Evolutionary conservation across 257 asterid species (phyloP).

Genomic region (Solanum piurae): DNA sequence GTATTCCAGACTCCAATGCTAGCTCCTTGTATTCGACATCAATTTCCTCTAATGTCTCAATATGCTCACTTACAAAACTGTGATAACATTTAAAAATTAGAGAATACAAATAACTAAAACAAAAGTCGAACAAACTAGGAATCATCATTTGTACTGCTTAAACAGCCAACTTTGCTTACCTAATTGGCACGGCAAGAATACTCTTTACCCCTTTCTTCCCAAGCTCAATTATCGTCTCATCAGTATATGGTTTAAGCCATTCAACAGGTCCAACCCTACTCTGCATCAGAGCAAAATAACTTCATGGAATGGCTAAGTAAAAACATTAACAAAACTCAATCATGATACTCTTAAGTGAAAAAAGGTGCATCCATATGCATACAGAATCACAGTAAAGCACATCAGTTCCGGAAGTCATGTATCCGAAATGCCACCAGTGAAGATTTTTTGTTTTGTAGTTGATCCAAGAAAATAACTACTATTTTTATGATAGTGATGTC

Average conservation of each 20-base stretch:
- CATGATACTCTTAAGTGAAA: background rate
- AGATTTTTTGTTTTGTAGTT: background rate
- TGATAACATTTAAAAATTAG: background rate
- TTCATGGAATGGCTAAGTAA: constrained; percentile 6
- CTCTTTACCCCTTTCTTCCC: constrained; percentile 89
- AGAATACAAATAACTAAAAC: background rate
- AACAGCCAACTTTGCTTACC: constrained; percentile 29
- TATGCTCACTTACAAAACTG: constrained; percentile 98
- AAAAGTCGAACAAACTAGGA: background rate
- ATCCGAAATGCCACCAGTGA: background rate
- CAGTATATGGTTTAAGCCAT: constrained; percentile 98
- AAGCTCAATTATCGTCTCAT: constrained; percentile 85
- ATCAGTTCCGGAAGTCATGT: background rate
- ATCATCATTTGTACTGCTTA: background rate
- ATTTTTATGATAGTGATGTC: background rate
- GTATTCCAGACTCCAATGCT: constrained; percentile 87
- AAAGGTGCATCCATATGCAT: background rate
- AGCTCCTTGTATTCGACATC: constrained; percentile 98
- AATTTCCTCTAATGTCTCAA: constrained; percentile 96
- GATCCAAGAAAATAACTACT: background rate
- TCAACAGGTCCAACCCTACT: constrained; percentile 99
- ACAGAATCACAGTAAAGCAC: background rate
- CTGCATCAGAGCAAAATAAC: constrained; percentile 40
- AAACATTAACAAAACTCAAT: background rate
- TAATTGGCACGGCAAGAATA: constrained; percentile 97